Evolutionary conservation across 345 rosid genomes (phyloP), one percentile per base, ranked within the genome.

Genomic region (Microcos paniculata): DNA sequence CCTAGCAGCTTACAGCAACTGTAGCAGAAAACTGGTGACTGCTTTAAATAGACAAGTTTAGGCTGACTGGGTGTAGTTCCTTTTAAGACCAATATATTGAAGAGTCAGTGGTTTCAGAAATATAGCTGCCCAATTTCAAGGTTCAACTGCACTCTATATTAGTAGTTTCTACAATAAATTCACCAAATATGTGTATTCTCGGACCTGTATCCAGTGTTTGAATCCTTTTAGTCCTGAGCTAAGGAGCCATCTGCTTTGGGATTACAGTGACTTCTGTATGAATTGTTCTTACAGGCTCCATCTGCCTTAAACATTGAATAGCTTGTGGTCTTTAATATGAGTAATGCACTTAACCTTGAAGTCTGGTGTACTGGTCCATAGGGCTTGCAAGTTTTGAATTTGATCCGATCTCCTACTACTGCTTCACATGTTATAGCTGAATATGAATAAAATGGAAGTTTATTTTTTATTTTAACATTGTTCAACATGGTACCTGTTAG

Each of bases 21-120:
- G 4, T 40, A 13, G 8, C 31, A 21, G 51, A n/a, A 38, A 63
- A 63, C n/a, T 63, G 48, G 69, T 63, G 28, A 38, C 18, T 38
- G 2, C 30, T 63, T 63, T 38, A 40, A n/a, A 40, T 6, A 10
- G 40, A 24, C 21, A 30, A 38, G 30, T 40, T 40, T 10, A 64
- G 51, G 21, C 10, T 64, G 70, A 64, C 48, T 42, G 70, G 49
- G 18, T 40, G 12, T 64, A 40, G 70, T 64, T 40, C 70, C 70
- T 64, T 40, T 11, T 63, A 42, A 10, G 38, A 40, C 1, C 4
- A 64, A 64, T 15, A 64, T 64, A 21, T 43, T 40, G 16, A 64
- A 21, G 30, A 64, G 15, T 23, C 9, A 64, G 18, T 63, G 69
- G 16, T 64, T 64, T 64, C 31, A 21, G 70, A 62, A 38, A 64